Percentiles rank a stretch among this genome's conserved stretches.
Evolutionary conservation across 2,329 filamentous ascomycete species (phyloP).

Genomic region (Botrytis fabae): DNA sequence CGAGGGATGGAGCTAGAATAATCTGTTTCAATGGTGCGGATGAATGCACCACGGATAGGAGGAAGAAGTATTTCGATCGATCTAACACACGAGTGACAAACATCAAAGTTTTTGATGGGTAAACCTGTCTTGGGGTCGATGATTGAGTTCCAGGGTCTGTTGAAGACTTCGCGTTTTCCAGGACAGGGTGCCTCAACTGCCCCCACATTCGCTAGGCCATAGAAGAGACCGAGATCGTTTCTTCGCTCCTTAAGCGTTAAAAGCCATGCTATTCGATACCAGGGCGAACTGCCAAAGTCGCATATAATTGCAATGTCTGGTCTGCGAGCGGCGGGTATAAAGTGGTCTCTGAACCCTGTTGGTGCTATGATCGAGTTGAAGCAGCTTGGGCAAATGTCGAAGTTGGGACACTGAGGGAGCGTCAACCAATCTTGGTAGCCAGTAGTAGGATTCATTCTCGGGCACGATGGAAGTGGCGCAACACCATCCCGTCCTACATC

Average conservation of each 20-base stretch:
- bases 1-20: slow-evolving; percentile 50
- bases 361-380: slow-evolving; percentile 68
- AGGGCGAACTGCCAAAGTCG: slow-evolving; percentile 74
- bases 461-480: slow-evolving; percentile 65
- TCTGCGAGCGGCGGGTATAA: slow-evolving; percentile 61
- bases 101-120: slow-evolving; percentile 68
- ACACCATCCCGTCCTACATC: slow-evolving; percentile 48
- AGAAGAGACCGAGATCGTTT: slow-evolving; percentile 67
- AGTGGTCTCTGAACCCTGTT: slow-evolving; percentile 66
- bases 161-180: slow-evolving; percentile 52
- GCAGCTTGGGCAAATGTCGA: slow-evolving; percentile 83
- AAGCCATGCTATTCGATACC: slow-evolving; percentile 83
- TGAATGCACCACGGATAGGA: slow-evolving; percentile 66
- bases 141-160: slow-evolving; percentile 73
- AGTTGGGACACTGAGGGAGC: slow-evolving; percentile 65
- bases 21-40: slow-evolving; percentile 38
- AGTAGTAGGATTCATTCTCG: slow-evolving; percentile 60
- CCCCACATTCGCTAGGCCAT: slow-evolving; percentile 64
- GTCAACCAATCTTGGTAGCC: slow-evolving; percentile 80
- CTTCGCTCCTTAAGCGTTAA: slow-evolving; percentile 71
- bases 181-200: slow-evolving; percentile 59
- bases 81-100: slow-evolving; percentile 73
- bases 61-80: slow-evolving; percentile 74
- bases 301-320: slow-evolving; percentile 64
- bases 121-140: slow-evolving; percentile 64